Base-by-base conservation (phyloP, 306 rosid species). In the Vigna trinervia region DNA sequence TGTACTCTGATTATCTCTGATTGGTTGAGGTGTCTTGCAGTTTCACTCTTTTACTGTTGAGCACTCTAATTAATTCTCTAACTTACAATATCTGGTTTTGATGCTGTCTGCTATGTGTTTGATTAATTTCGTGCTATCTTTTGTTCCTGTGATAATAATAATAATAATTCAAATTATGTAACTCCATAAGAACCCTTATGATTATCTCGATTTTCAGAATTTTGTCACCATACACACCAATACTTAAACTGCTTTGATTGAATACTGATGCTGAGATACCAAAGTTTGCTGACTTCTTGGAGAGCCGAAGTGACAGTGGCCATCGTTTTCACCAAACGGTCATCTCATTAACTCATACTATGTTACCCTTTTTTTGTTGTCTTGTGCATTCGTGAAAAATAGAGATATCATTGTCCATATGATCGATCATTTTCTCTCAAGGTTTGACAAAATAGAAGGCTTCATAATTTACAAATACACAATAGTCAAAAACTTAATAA, bases 211-310 rank as follows among this genome's bases (percentile, higher is more conserved):
- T 34, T 63, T 63, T 63, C 69, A 34, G 13, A 59, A 28, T 28
- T 57, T 57, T 11, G 12, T 57, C 63, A 22, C 61, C 63, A 1
- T 58, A 58, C n/a, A 26, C 34, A 0, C 5, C 4, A 10, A 23
- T 12, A 5, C 36, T 45, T 58, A 59, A 71, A 20, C 13, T 57
- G 23, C 1, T 28, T 32, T 61, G 10, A 57, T 32, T 61, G 10
- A 57, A 73, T 45, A 43, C 28, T 74, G 57, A 12, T 43, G 48
- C 10, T 5, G 17, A 58, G 36, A 58, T 6, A 52, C 3, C 26
- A 50, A 19, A 62, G 22, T 50, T 76, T 51, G 34, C 46, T 52
- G 28, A 48, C 51, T 47, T 75, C 11, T 62, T 46, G 36, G 62
- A 32, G 61, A 75, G 4, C 9, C 19, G 66, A 30, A 13, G 43